Evolutionary conservation across 2,329 filamentous ascomycete species (phyloP).

Genomic region (Botrytis cinerea): DNA sequence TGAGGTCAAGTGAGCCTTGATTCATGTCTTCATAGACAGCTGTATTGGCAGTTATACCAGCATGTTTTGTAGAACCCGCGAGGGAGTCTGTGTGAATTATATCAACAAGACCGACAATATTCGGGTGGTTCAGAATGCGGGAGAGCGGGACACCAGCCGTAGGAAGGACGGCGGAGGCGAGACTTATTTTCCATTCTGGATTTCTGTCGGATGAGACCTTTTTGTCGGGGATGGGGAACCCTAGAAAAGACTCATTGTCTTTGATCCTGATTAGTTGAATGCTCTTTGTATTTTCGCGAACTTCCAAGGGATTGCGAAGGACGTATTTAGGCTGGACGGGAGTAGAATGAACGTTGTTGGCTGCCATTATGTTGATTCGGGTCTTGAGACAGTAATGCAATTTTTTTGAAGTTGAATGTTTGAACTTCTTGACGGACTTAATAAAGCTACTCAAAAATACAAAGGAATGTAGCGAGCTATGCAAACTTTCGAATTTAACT

Average conservation of each 20-base stretch:
- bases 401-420: neutral
- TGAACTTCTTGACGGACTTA: neutral
- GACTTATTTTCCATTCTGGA: constrained; percentile 27
- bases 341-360: neutral
- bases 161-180: constrained; percentile 34
- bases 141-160: constrained; percentile 32
- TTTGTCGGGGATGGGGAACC: constrained; percentile 30
- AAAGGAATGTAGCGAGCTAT: constrained; percentile 20
- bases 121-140: constrained; percentile 39
- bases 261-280: constrained; percentile 33
- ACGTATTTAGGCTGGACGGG: constrained; percentile 31
- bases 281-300: constrained; percentile 27
- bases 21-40: constrained; percentile 56
- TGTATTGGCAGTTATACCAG: constrained; percentile 36
- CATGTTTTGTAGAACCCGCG: constrained; percentile 21
- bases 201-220: constrained; percentile 25
- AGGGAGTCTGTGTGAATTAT: constrained; percentile 31
- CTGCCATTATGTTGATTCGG: constrained; percentile 13
- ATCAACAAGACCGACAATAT: constrained; percentile 39
- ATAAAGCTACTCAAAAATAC: constrained; percentile 5
- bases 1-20: constrained; percentile 50
- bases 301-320: constrained; percentile 29
- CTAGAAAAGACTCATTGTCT: constrained; percentile 35
- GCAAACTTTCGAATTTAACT: neutral
- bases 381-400: neutral